Conservation (phyloP, 257 asterid genomes). For the Oldenlandia corymbosa region DNA sequence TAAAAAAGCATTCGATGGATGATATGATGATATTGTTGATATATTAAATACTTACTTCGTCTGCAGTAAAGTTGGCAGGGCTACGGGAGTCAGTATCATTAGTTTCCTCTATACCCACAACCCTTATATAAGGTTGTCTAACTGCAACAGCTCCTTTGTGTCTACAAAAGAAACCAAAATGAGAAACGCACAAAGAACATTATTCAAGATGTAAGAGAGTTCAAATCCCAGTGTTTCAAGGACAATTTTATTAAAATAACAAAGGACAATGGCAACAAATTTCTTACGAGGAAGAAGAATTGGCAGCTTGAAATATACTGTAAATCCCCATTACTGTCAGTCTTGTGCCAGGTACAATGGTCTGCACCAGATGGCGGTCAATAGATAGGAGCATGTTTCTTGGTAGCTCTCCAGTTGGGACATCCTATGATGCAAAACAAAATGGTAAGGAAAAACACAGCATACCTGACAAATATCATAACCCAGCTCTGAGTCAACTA, state of each 20-base stretch:
- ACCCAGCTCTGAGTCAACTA: constrained; percentile 6
- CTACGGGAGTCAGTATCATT: constrained; percentile 78
- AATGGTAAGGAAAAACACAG: not conserved
- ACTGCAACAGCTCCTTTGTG: constrained; percentile 97
- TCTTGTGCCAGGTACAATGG: constrained; percentile 98
- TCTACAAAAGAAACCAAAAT: constrained; percentile 38
- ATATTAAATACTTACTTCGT: constrained; percentile 56
- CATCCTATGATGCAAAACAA: constrained; percentile 65
- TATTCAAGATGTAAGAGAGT: not conserved
- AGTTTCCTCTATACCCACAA: constrained; percentile 87
- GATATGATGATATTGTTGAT: not conserved
- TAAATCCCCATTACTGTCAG: constrained; percentile 91
- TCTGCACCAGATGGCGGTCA: constrained; percentile 97
- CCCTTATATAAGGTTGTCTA: constrained; percentile 93
- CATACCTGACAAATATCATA: not conserved
- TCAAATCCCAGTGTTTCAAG: not conserved
- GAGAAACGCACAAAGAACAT: not conserved
- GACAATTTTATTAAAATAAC: not conserved
- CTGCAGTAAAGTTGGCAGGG: constrained; percentile 69
- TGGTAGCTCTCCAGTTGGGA: constrained; percentile 97
- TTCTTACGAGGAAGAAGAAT: constrained; percentile 75
- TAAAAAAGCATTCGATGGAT: no score
- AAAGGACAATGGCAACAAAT: not conserved
- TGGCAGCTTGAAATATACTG: constrained; percentile 91
- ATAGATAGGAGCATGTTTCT: constrained; percentile 90